phyloP scores from a whole-genome alignment of 2,329 filamentous ascomycete genomes.

The Phialophora macrospora region DNA sequence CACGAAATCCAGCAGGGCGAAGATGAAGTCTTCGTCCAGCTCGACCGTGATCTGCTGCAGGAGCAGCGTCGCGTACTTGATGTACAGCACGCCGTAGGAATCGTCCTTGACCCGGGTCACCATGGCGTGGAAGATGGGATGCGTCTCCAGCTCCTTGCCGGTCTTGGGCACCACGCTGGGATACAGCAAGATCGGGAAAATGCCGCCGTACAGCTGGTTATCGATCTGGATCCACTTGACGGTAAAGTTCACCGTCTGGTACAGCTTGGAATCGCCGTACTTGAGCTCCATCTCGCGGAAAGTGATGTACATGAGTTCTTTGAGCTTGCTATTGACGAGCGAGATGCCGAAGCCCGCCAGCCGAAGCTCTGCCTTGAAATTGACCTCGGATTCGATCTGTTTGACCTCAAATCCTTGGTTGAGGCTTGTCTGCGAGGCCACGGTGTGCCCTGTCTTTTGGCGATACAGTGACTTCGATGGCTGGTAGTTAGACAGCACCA shows the following conservation, averaged over 20 bases:
- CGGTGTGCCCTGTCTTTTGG: conserved; percentile 60
- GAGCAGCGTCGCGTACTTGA: conserved; percentile 94
- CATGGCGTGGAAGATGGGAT: conserved; percentile 91
- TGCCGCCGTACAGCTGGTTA: conserved; percentile 96
- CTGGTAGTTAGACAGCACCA: conserved; percentile 93
- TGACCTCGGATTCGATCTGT: conserved; percentile 83
- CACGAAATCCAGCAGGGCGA: conserved; percentile 90
- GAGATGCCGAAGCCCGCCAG: conserved; percentile 91
- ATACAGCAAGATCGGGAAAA: conserved; percentile 96
- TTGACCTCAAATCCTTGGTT: conserved; percentile 89
- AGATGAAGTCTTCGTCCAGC: conserved; percentile 97
- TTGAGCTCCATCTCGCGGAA: conserved; percentile 89
- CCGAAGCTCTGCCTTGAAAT: conserved; percentile 85
- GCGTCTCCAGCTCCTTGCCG: conserved; percentile 91
- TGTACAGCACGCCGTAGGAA: conserved; percentile 95
- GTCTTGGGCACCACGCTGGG: conserved; percentile 98
- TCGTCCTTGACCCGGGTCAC: conserved; percentile 96
- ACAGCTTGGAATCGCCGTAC: conserved; percentile 89
- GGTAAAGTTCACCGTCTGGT: conserved; percentile 86
- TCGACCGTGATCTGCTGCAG: conserved; percentile 98
- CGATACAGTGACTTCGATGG: conserved; percentile 90
- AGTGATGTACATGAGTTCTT: conserved; percentile 90
- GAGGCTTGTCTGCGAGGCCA: conserved; percentile 61
- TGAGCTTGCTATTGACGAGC: conserved; percentile 87
- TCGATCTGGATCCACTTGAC: conserved; percentile 99